Evolutionary conservation across 2,329 filamentous ascomycete genomes (phyloP).

Genomic region (Pestalotiopsis sp.): DNA sequence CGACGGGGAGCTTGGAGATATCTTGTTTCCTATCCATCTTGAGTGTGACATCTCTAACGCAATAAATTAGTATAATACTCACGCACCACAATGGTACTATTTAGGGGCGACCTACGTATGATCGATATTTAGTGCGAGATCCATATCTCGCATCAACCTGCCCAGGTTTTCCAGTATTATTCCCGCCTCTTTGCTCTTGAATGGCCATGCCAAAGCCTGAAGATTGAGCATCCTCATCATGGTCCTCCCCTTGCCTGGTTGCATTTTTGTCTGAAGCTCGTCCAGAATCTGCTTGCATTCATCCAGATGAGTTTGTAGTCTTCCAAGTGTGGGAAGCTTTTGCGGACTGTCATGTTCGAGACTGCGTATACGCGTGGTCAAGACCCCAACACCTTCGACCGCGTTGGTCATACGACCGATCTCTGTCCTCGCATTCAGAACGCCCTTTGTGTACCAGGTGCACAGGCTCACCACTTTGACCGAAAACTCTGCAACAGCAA

Average conservation of each 20-base stretch:
- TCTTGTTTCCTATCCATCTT: neutral
- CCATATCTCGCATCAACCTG: too few relatives aligned
- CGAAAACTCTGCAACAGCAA: constrained; percentile 40
- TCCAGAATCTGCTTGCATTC: too few relatives aligned
- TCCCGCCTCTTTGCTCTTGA: constrained; percentile 35
- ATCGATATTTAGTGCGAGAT: too few relatives aligned
- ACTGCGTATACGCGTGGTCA: too few relatives aligned
- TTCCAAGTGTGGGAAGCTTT: too few relatives aligned
- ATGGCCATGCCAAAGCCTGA: constrained; percentile 41
- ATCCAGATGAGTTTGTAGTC: too few relatives aligned
- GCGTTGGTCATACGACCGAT: constrained; percentile 35
- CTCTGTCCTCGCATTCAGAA: constrained; percentile 31
- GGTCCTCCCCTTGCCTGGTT: too few relatives aligned
- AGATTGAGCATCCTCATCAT: too few relatives aligned
- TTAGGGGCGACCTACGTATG: neutral
- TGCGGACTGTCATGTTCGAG: too few relatives aligned
- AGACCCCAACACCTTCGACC: too few relatives aligned
- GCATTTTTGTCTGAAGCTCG: too few relatives aligned
- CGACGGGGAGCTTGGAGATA: neutral
- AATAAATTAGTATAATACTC: neutral
- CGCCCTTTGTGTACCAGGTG: constrained; percentile 35
- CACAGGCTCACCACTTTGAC: constrained; percentile 36
- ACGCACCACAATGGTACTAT: too few relatives aligned
- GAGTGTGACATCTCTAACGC: neutral
- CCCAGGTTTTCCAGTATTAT: neutral